These are phyloP conservation scores for Acer yangbiense DNA, from an alignment of 345 rosid genomes.

Conservation along the genomic window DNA sequence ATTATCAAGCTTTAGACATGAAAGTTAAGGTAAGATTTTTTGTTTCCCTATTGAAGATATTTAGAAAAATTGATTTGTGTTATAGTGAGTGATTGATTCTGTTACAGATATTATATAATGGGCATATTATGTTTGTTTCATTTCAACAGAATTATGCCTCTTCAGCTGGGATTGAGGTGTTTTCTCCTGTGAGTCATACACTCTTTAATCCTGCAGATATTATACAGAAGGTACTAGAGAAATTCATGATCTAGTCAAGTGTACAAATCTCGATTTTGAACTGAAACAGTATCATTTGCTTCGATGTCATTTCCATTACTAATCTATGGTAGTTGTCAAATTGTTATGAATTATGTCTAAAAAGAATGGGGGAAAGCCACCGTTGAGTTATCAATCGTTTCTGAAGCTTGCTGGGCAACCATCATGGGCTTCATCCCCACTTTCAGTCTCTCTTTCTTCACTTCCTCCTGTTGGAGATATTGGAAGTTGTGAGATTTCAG, in stretches of 20 bases:
- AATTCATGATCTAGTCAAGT: neutral
- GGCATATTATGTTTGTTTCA: constrained; percentile 3
- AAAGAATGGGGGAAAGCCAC: constrained; percentile 89
- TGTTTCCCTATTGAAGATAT: neutral
- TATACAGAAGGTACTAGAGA: constrained; percentile 53
- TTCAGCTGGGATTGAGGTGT: constrained; percentile 67
- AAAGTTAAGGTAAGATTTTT: constrained; percentile 60
- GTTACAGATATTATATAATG: neutral
- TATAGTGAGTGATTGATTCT: constrained; percentile 3
- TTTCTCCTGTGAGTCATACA: constrained; percentile 90
- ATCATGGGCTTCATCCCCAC: constrained; percentile 56
- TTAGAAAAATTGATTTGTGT: neutral
- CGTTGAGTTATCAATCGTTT: constrained; percentile 81
- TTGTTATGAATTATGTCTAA: constrained; percentile 3
- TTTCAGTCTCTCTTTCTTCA: constrained; percentile 47
- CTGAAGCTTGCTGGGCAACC: constrained; percentile 91
- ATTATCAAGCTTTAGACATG: constrained; percentile 73
- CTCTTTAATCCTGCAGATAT: constrained; percentile 76
- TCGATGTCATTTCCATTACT: constrained; percentile 11
- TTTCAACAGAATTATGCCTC: constrained; percentile 59
- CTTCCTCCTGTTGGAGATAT: constrained; percentile 74
- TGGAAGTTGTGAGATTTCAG: constrained; percentile 50
- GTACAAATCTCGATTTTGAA: neutral
- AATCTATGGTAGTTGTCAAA: constrained; percentile 5
- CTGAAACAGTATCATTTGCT: neutral